phyloP scores from a whole-genome alignment of 1,139 yeast genomes.

The Geotrichum cucujoidarum region DNA sequence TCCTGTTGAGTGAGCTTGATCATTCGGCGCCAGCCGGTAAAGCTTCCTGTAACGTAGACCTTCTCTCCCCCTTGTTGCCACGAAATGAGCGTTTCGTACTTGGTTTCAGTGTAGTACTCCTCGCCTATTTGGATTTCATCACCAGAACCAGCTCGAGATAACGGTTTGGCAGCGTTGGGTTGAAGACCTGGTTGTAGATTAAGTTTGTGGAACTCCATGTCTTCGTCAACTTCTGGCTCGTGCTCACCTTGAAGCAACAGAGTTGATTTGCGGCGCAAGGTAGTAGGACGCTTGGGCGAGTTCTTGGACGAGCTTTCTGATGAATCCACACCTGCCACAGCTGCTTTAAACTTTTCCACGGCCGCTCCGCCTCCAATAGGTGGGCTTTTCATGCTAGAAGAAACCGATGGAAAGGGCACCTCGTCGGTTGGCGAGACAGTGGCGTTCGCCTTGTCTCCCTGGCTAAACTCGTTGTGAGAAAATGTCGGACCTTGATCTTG shows the following conservation, averaged over 20 bases:
- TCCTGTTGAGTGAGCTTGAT: conserved; percentile 50
- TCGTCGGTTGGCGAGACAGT: background rate
- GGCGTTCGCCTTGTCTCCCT: conserved; percentile 8
- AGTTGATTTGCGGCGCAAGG: conserved; percentile 24
- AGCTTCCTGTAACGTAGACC: conserved; percentile 90
- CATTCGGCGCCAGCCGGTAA: conserved; percentile 95
- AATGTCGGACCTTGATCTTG: background rate
- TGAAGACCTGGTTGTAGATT: conserved; percentile 25
- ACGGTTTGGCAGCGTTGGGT: conserved; percentile 26
- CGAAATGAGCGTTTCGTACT: conserved; percentile 67
- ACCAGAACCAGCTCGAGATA: conserved; percentile 40
- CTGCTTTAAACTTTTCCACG: conserved; percentile 1
- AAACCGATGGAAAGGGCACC: background rate
- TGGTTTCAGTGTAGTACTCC: conserved; percentile 20
- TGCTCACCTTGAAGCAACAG: conserved; percentile 29
- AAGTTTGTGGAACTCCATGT: conserved; percentile 32
- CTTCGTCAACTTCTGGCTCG: conserved; percentile 30
- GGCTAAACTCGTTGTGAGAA: conserved; percentile 11
- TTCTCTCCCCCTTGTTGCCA: conserved; percentile 95
- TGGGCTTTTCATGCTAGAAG: background rate
- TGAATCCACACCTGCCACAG: background rate
- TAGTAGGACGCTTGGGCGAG: conserved; percentile 8
- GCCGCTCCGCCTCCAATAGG: background rate
- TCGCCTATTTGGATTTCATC: conserved; percentile 38
- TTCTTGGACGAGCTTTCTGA: background rate